These are phyloP conservation scores for Ophiocordyceps robertsii DNA, from an alignment of 2,329 filamentous ascomycete species.

Conservation along the genomic window DNA sequence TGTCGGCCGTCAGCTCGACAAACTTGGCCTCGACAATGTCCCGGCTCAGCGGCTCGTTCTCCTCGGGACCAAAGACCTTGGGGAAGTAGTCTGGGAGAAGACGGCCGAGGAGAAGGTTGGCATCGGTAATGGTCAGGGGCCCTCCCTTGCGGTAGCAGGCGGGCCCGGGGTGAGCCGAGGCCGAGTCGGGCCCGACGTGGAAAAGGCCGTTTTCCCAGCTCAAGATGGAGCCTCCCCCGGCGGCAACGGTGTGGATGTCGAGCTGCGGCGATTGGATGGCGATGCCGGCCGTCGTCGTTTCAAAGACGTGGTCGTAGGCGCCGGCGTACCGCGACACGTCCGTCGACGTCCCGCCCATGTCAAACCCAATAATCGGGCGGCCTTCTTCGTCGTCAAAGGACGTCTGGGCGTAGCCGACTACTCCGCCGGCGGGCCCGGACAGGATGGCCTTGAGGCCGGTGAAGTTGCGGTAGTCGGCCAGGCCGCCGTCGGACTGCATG, in stretches of 20 bases:
- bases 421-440: constrained; percentile 65
- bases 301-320: constrained; percentile 38
- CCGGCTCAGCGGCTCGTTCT: constrained; percentile 19
- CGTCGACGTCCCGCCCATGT: constrained; percentile 58
- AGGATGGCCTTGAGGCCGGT: constrained; percentile 59
- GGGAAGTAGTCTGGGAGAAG: constrained; percentile 51
- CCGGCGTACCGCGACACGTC: constrained; percentile 56
- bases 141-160: constrained; percentile 61
- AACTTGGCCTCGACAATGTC: constrained; percentile 27
- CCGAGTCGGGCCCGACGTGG: constrained; percentile 59
- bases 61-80: constrained; percentile 33
- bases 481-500: constrained; percentile 49
- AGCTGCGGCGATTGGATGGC: constrained; percentile 68
- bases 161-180: constrained; percentile 56
- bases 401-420: constrained; percentile 63
- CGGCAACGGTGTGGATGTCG: constrained; percentile 71
- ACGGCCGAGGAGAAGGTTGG: constrained; percentile 55
- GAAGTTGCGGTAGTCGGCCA: constrained; percentile 46
- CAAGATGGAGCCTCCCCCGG: constrained; percentile 59
- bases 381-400: constrained; percentile 55
- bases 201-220: constrained; percentile 62
- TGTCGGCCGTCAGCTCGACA: constrained; percentile 22
- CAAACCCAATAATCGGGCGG: constrained; percentile 62
- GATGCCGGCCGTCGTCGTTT: constrained; percentile 65
- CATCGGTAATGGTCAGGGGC: constrained; percentile 58